Conservation (phyloP, 768 basidiomycete species). For the Pleurotus djamor region DNA sequence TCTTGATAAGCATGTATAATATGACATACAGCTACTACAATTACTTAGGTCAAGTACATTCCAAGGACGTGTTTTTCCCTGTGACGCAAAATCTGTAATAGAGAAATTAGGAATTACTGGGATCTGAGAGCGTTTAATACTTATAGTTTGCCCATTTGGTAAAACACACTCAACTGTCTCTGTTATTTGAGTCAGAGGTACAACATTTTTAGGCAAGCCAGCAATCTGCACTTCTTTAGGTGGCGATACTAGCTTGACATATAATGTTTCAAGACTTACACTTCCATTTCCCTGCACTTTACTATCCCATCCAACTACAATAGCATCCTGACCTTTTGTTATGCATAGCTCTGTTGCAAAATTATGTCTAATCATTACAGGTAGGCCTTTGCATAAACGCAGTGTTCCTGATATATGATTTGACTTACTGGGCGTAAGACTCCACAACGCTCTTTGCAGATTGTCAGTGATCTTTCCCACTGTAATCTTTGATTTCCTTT, state of each 20-base stretch:
- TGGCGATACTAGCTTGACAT: constrained; percentile 22
- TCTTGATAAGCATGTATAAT: constrained; percentile 24
- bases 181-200: constrained; percentile 17
- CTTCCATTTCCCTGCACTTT: constrained; percentile 13
- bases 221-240: constrained; percentile 19
- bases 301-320: constrained; percentile 25
- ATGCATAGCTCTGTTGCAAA: constrained; percentile 30
- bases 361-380: constrained; percentile 28
- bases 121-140: constrained; percentile 18
- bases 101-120: constrained; percentile 23
- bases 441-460: background rate
- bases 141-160: constrained; percentile 15
- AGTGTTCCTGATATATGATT: constrained; percentile 24
- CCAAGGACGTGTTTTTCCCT: constrained; percentile 18
- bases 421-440: background rate
- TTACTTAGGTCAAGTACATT: constrained; percentile 23
- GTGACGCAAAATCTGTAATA: constrained; percentile 23
- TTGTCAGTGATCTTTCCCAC: constrained; percentile 18
- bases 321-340: constrained; percentile 30
- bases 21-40: constrained; percentile 13
- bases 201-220: constrained; percentile 26
- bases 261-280: constrained; percentile 23
- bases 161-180: constrained; percentile 9
- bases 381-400: constrained; percentile 25
- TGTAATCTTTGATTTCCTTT: background rate